These are phyloP conservation scores for Fonsecaea monophora DNA, from an alignment of 2,329 filamentous ascomycete genomes.

Conservation along the genomic window DNA sequence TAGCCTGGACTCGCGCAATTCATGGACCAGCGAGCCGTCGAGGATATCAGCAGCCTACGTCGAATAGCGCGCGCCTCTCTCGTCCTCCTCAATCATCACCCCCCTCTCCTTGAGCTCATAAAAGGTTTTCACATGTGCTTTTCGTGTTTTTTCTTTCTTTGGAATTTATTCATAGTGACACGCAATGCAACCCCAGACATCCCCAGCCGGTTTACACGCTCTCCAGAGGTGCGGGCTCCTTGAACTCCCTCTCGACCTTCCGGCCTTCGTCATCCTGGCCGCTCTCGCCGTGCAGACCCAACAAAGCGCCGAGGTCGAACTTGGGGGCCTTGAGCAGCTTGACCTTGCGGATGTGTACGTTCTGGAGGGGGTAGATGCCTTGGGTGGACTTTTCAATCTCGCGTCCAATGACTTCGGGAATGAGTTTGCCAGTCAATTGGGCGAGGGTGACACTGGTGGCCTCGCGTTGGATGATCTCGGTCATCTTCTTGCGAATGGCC, in stretches of 20 bases:
- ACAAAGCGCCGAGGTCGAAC: conserved; percentile 96
- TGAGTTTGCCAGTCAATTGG: conserved; percentile 97
- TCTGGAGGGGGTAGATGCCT: conserved; percentile 99
- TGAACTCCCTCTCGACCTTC: conserved; percentile 99
- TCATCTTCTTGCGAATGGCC: conserved; percentile 99
- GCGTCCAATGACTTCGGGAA: conserved; percentile 98
- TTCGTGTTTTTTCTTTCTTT: background rate
- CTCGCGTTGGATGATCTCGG: conserved; percentile 97
- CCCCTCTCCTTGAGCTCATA: background rate
- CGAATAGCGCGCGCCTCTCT: background rate
- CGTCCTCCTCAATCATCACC: background rate
- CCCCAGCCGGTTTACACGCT: conserved; percentile 71
- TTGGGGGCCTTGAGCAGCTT: conserved; percentile 99
- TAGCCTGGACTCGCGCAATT: background rate
- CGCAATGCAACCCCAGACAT: background rate
- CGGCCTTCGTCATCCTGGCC: conserved; percentile 94
- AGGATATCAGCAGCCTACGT: background rate
- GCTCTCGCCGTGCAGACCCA: conserved; percentile 97
- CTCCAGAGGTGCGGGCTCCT: conserved; percentile 90
- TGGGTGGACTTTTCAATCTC: conserved; percentile 99
- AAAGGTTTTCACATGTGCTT: background rate
- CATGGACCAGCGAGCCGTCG: background rate
- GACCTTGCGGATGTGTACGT: conserved; percentile 99
- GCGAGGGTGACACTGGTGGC: conserved; percentile 91
- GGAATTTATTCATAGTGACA: background rate